These are phyloP conservation scores for Phytophthora lateralis DNA, from an alignment of 352 stramenopile species.

Conservation along the genomic window DNA sequence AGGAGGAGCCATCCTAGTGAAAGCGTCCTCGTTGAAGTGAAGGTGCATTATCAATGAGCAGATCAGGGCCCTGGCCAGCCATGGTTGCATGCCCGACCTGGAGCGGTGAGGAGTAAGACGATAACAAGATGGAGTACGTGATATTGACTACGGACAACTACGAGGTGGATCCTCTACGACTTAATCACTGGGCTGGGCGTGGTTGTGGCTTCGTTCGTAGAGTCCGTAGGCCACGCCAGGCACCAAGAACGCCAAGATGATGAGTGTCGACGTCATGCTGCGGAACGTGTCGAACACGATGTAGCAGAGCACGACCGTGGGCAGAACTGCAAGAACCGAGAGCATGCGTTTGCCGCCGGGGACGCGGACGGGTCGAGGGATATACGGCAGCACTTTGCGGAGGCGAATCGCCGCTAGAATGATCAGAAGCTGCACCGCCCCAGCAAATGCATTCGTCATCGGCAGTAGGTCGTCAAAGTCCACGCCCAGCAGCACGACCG, in stretches of 20 bases:
- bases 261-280: slow-evolving; percentile 30
- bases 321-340: slow-evolving; percentile 26
- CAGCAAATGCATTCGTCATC: slow-evolving; percentile 91
- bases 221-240: slow-evolving; percentile 40
- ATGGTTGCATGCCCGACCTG: too few species aligned
- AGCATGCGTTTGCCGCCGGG: slow-evolving; percentile 36
- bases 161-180: neutral
- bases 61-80: too few species aligned
- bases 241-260: slow-evolving; percentile 46
- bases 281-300: slow-evolving; percentile 42
- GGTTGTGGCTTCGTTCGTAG: slow-evolving; percentile 31
- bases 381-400: slow-evolving; percentile 62
- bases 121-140: neutral
- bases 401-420: slow-evolving; percentile 90
- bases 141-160: neutral
- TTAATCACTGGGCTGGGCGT: slow-evolving; percentile 4
- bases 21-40: neutral
- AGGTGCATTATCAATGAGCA: neutral
- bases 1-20: neutral
- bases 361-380: slow-evolving; percentile 59
- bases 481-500: slow-evolving; percentile 39
- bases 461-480: slow-evolving; percentile 74
- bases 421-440: slow-evolving; percentile 84
- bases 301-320: slow-evolving; percentile 35
- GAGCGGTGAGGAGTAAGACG: too few species aligned